Evolutionary conservation across 2,329 filamentous ascomycete genomes (phyloP), one percentile per base, ranked within the genome.

Genomic region (Penicillium hesseltinei): DNA sequence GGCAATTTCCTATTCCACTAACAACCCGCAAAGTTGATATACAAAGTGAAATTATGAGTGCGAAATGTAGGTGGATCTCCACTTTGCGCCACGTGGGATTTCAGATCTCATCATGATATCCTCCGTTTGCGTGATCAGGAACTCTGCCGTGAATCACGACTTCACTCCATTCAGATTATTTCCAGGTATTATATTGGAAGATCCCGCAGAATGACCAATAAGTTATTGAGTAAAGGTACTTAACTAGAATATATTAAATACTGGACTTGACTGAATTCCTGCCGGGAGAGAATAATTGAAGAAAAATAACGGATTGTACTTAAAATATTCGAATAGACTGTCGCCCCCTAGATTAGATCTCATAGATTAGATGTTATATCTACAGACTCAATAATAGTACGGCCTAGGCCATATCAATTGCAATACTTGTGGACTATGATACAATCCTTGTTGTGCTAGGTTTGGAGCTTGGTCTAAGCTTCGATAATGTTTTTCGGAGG

Each of bases 51-150:
- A 10, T 10, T 38, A 31, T 31, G 36, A 10, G 11, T 35, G 25
- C 19, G 21, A 43, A 43, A 11, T 46, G 29, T 17, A 17, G 11
- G 40, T 46, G 35, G 27, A 48, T 40, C 54, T 45, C 54, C 51
- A 13, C 57, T 50, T 43, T n/a, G 2, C 36, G 15, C 31, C 36
- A 19, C 31, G 17, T 54, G n/a, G 29, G 29, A 43, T 10, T n/a
- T 33, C 11, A 39, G 19, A 62, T 57, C 39, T 64, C 61, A 57
- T 46, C 62, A 65, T 59, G 51, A 59, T 63, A 59, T 62, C 57
- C 57, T 60, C 62, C 62, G 62, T 54, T 65, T 11, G 62, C 62
- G 62, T 65, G 61, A 65, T 62, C 54, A 38, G 5, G 3, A 8
- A 8, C 10, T 27, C 2, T 27, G 4, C 15, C 8, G 8, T n/a